These are phyloP conservation scores for Podaxis rugospora DNA, from an alignment of 768 basidiomycete species.

Conservation along the genomic window DNA sequence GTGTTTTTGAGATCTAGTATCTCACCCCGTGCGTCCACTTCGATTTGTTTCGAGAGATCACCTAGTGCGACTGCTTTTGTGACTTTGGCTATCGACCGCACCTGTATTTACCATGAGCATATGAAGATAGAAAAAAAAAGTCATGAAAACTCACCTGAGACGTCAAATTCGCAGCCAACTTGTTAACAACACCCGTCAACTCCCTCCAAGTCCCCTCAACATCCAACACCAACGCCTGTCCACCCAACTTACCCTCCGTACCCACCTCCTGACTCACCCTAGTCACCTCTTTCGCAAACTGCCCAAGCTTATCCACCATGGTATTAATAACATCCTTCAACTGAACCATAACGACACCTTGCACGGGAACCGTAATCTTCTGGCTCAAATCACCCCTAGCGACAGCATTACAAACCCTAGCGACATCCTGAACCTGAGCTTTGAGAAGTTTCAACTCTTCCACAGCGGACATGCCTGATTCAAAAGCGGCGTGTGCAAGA, in stretches of 20 bases:
- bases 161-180: constrained; percentile 74
- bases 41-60: constrained; percentile 86
- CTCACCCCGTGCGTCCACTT: constrained; percentile 88
- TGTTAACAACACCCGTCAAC: constrained; percentile 79
- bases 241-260: constrained; percentile 82
- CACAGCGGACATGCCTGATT: constrained; percentile 36
- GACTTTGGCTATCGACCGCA: constrained; percentile 86
- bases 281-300: constrained; percentile 90
- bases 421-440: constrained; percentile 76
- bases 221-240: constrained; percentile 80
- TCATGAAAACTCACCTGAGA: constrained; percentile 43
- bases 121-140: not conserved
- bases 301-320: constrained; percentile 64
- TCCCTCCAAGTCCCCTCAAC: constrained; percentile 92
- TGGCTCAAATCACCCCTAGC: constrained; percentile 66
- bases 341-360: constrained; percentile 71
- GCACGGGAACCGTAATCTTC: constrained; percentile 70
- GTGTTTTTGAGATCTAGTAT: constrained; percentile 77
- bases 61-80: constrained; percentile 93
- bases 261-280: constrained; percentile 83
- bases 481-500: constrained; percentile 45
- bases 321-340: constrained; percentile 70
- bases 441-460: constrained; percentile 74
- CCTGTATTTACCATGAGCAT: constrained; percentile 24
- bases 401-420: constrained; percentile 73